These are phyloP conservation scores for Claviceps purpurea DNA, from an alignment of 2,329 filamentous ascomycete species.

Conservation along the genomic window DNA sequence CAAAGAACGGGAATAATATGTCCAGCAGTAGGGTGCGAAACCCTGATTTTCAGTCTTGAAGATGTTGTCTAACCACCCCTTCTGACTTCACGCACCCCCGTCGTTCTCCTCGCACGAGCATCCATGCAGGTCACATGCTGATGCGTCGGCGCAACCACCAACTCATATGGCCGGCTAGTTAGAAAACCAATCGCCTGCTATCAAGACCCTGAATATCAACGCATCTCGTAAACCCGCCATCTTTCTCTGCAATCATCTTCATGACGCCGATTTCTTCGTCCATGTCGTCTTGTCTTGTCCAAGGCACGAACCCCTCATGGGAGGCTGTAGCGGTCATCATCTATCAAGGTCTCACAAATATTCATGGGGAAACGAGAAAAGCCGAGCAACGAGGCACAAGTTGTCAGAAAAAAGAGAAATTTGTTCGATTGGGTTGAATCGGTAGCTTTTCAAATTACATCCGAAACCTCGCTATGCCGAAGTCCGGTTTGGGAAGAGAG, in stretches of 20 bases:
- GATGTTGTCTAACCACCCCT: background rate
- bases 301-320: background rate
- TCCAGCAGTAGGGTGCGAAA: slow-evolving; percentile 8
- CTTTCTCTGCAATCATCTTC: background rate
- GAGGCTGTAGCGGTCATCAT: slow-evolving; percentile 1
- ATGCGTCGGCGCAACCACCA: background rate
- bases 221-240: background rate
- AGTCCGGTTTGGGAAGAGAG: slow-evolving; percentile 23
- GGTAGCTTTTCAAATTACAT: slow-evolving; percentile 45
- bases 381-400: slow-evolving; percentile 16
- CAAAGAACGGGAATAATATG: slow-evolving; percentile 6
- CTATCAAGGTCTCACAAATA: slow-evolving; percentile 14
- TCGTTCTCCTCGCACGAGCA: background rate
- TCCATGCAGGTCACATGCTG: background rate
- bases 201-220: no score
- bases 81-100: background rate
- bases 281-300: background rate
- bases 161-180: background rate
- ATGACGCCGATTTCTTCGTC: background rate
- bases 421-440: slow-evolving; percentile 36
- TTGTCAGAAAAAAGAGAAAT: slow-evolving; percentile 27
- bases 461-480: slow-evolving; percentile 35
- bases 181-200: no score
- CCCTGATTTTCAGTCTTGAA: background rate
- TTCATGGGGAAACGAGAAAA: slow-evolving; percentile 10